Evolutionary conservation across 2,329 filamentous ascomycete species (phyloP), one percentile per base, ranked within the genome.

Genomic region (Pyricularia pennisetigena): DNA sequence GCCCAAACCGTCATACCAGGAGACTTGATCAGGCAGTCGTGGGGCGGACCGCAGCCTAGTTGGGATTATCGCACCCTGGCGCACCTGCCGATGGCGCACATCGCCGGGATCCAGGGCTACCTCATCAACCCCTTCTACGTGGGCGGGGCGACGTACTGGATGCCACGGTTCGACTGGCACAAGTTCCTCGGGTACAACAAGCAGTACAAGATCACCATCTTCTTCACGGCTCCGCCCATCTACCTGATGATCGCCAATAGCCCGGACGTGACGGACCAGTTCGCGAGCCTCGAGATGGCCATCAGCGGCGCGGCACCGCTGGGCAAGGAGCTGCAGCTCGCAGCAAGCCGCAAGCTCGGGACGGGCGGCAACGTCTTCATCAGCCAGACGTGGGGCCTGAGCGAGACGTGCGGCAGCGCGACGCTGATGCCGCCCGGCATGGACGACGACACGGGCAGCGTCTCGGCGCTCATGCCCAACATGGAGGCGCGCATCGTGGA

Each of bases 401-500:
- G 95, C 1, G 95, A 99, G 81, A 98, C 95, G 2, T 88, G 89
- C 71, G 93, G 91, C 72, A 93, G 91, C 82, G 91, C 91, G 69
- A 86, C 89, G n/a, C 80, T 95, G 59, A 91, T 90, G 79, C 92
- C 93, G 73, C 94, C 95, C 0, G 81, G 95, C 71, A 89, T 98
- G 91, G 88, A 92, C 91, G 14, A 85, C 91, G 68, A 80, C 84
- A 30, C 92, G 24, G 87, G 97, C 68, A 95, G 95, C 32, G 89
- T 94, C 66, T 84, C 94, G 64, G 88, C 93, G 10, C 88, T 87
- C 2, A 89, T 86, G 2, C 79, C 96, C 70, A 94, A 98, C 76
- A 82, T 97, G 76, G 98, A 98, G 83, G 88, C 98, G 14, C 94
- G 97, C 67, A 91, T 96, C 71, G 90, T 94, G 74, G 84, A 90